These are phyloP conservation scores for Phytomonas serpens DNA, from an alignment of 208 protist species.

Conservation along the genomic window DNA sequence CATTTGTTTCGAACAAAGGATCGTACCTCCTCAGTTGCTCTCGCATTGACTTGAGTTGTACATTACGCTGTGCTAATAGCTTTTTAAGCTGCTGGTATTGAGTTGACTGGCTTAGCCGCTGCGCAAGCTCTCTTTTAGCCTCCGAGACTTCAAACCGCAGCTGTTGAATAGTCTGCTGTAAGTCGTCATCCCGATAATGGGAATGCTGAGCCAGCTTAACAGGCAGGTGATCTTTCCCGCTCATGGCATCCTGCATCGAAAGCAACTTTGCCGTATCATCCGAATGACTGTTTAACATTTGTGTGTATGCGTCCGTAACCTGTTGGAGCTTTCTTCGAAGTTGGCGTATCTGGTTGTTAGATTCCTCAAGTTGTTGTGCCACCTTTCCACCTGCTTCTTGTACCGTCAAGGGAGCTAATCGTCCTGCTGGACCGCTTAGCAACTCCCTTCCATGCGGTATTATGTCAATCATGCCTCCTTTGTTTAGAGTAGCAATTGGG, in stretches of 20 bases:
- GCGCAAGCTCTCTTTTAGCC: conserved; percentile 47
- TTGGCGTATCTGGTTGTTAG: conserved; percentile 53
- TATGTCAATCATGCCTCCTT: conserved; percentile 41
- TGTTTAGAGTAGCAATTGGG: conserved; percentile 36
- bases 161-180: conserved; percentile 26
- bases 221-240: conserved; percentile 32
- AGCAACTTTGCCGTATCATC: conserved; percentile 35
- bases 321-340: conserved; percentile 57
- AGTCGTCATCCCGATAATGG: conserved; percentile 28
- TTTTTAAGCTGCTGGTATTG: conserved; percentile 75
- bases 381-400: conserved; percentile 48
- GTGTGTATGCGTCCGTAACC: conserved; percentile 48
- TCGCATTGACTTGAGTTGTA: conserved; percentile 41
- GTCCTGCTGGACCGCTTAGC: conserved; percentile 40
- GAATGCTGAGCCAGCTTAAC: conserved; percentile 27
- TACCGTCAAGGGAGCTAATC: conserved; percentile 51
- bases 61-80: conserved; percentile 53
- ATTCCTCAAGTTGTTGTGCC: conserved; percentile 49
- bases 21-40: conserved; percentile 33
- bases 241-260: conserved; percentile 41
- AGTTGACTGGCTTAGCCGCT: conserved; percentile 57
- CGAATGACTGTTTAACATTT: conserved; percentile 39
- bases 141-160: conserved; percentile 48
- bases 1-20: conserved; percentile 21
- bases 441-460: conserved; percentile 41